Evolutionary conservation across 305 asterid species (phyloP).

Genomic region (Stenogyne calaminthoides): DNA sequence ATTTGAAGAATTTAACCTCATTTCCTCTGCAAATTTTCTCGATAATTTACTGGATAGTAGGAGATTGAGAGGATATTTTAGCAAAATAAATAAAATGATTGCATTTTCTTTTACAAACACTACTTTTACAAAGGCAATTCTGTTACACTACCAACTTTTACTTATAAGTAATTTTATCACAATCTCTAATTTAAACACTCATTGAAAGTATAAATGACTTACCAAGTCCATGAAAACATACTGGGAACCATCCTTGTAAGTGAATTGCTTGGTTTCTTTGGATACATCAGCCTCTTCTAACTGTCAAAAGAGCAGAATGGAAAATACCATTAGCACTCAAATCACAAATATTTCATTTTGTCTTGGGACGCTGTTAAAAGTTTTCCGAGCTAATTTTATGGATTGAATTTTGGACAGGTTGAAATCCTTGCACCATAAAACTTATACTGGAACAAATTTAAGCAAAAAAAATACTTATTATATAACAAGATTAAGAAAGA

Average conservation of each 20-base stretch:
- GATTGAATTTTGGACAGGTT: not conserved
- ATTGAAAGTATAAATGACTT: slow-evolving; percentile 23
- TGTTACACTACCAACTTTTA: not conserved
- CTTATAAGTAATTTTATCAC: not conserved
- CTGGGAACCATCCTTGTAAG: slow-evolving; percentile 91
- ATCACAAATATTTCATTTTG: not conserved
- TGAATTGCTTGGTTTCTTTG: slow-evolving; percentile 89
- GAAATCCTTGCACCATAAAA: slow-evolving; percentile 13
- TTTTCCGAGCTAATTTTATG: not conserved
- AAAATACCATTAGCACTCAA: slow-evolving; percentile 12
- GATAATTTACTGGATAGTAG: too few relatives aligned
- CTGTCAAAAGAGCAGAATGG: slow-evolving; percentile 43
- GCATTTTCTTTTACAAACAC: too few relatives aligned
- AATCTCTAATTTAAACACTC: not conserved
- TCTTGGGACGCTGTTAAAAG: not conserved
- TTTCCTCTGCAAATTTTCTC: too few relatives aligned
- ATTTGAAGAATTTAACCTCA: too few relatives aligned
- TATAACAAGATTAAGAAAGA: slow-evolving; percentile 21
- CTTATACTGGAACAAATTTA: slow-evolving; percentile 6
- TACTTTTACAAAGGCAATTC: not conserved
- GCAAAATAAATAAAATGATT: too few relatives aligned
- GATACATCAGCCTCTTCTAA: slow-evolving; percentile 77
- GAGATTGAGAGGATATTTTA: too few relatives aligned
- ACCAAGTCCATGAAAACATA: slow-evolving; percentile 97
- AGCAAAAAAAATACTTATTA: not conserved